A percentile compares a stretch with the other conserved stretches of the same genome.
These are phyloP conservation scores for Penicillium odoratum DNA, from an alignment of 495 filamentous ascomycete genomes.

Conservation along the genomic window DNA sequence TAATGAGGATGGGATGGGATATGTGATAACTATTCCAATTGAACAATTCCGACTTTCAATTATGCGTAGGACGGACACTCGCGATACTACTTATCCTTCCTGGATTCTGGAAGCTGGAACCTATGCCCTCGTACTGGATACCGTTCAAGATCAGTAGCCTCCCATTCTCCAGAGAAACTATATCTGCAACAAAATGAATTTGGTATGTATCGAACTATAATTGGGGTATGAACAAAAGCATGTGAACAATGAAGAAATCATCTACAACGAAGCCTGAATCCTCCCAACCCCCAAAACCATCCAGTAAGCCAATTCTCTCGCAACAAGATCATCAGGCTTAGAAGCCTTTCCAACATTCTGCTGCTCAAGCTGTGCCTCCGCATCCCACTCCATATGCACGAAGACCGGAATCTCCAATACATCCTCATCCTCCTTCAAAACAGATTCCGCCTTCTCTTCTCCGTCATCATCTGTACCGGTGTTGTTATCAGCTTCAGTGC, in stretches of 20 bases:
- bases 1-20: slow-evolving; percentile 37
- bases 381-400: slow-evolving; percentile 90
- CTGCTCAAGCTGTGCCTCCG: slow-evolving; percentile 70
- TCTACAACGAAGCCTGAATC: slow-evolving; percentile 45
- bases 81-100: neutral
- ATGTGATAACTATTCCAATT: slow-evolving; percentile 35
- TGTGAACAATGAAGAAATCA: slow-evolving; percentile 10
- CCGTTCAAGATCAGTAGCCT: neutral
- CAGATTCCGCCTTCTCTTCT: slow-evolving; percentile 19
- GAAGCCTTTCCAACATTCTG: slow-evolving; percentile 48
- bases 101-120: neutral
- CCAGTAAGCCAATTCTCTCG: slow-evolving; percentile 91
- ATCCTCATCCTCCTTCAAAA: slow-evolving; percentile 72
- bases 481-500: slow-evolving; percentile 26
- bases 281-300: slow-evolving; percentile 85
- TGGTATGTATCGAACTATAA: neutral
- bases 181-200: neutral
- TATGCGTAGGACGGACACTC: neutral
- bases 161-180: neutral
- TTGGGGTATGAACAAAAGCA: slow-evolving; percentile 19
- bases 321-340: slow-evolving; percentile 48
- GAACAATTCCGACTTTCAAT: slow-evolving; percentile 28
- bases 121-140: neutral
- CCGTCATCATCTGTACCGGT: slow-evolving; percentile 14
- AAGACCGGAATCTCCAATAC: slow-evolving; percentile 94